Evolutionary conservation across 2,329 filamentous ascomycete species (phyloP).

Genomic region (Diaporthe ilicicola): DNA sequence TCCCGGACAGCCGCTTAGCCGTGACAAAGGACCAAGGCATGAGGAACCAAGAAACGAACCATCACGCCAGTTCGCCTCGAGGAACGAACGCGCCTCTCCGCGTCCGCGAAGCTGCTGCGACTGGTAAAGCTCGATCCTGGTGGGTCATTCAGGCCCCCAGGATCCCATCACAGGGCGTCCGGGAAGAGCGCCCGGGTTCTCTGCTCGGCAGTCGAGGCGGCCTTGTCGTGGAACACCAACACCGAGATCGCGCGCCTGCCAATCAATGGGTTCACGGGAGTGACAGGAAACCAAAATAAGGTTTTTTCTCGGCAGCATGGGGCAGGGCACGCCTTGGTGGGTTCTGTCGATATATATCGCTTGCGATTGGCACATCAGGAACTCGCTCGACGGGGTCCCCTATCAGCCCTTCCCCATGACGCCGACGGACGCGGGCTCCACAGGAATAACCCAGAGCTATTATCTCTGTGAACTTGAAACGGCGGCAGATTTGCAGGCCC

Average conservation of each 20-base stretch:
- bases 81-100: not conserved
- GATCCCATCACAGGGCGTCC: not conserved
- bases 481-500: slow-evolving; percentile 14
- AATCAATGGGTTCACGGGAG: slow-evolving; percentile 2
- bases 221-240: no score
- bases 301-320: not conserved
- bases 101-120: not conserved
- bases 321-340: not conserved
- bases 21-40: not conserved
- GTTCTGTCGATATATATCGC: not conserved
- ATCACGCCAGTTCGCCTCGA: no score
- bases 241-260: not conserved
- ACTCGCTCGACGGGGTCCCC: not conserved
- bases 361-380: slow-evolving; percentile 22
- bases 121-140: not conserved
- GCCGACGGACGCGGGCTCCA: not conserved
- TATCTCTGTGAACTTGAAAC: not conserved
- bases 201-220: not conserved
- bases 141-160: not conserved
- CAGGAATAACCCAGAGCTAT: not conserved
- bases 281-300: not conserved
- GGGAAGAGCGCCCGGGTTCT: not conserved
- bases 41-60: no score
- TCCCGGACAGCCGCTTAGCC: not conserved
- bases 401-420: not conserved